Conservation (phyloP, 768 basidiomycete genomes). For the Hortiboletus campestris region DNA sequence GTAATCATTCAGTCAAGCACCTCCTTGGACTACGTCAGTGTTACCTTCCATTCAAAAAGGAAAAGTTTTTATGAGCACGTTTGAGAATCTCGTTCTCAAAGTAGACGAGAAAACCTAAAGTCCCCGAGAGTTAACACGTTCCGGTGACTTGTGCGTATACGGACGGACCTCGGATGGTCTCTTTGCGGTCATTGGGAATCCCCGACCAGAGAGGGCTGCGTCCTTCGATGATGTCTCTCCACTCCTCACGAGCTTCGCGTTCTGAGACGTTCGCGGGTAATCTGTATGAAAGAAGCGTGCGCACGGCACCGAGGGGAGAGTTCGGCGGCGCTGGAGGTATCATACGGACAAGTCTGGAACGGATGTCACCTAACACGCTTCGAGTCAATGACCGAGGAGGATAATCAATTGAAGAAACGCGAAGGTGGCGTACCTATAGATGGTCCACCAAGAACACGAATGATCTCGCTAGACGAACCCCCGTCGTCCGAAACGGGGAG, state of each 20-base stretch:
- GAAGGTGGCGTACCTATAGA: constrained; percentile 59
- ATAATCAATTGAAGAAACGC: constrained; percentile 13
- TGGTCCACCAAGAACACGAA: constrained; percentile 84
- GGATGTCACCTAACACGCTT: constrained; percentile 66
- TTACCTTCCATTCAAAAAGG: constrained; percentile 87
- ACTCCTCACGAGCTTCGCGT: constrained; percentile 79
- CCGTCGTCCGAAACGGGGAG: constrained; percentile 96
- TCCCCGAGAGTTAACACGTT: not conserved
- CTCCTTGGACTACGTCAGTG: constrained; percentile 5
- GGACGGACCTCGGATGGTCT: constrained; percentile 76
- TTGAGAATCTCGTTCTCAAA: constrained; percentile 87
- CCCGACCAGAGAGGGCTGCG: constrained; percentile 76
- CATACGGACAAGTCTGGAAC: constrained; percentile 84
- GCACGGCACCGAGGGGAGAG: constrained; percentile 72
- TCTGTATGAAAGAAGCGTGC: constrained; percentile 74
- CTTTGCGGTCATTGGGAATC: constrained; percentile 87
- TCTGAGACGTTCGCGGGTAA: constrained; percentile 69
- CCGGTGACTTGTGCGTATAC: not conserved
- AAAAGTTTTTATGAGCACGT: constrained; percentile 91
- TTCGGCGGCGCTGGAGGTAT: constrained; percentile 63
- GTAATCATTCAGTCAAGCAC: not conserved
- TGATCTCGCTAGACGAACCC: constrained; percentile 92
- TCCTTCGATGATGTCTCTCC: constrained; percentile 92
- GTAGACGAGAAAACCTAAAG: constrained; percentile 83
- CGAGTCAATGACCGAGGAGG: constrained; percentile 7